Evolutionary conservation across 1,139 yeast species (phyloP), one percentile per base, ranked within the genome.

Genomic region (Tardiomyces depauwii): DNA sequence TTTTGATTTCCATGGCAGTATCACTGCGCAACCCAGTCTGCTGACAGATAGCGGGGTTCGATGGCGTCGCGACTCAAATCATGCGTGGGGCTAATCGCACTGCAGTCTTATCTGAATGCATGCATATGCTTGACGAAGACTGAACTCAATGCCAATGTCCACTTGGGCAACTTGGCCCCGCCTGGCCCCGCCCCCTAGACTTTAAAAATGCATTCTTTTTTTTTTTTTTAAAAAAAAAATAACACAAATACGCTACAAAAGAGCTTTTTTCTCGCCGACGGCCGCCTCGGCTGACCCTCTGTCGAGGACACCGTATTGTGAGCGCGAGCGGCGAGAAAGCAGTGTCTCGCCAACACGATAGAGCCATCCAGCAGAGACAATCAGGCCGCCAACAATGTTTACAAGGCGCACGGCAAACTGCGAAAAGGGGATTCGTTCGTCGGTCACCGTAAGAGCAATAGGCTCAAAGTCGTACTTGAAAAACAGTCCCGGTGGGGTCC

Each of bases 381-480:
- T 64, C 13, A 82, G 56, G 1, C 93, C 91, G 3, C 91, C 89
- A n/a, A 78, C 55, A 39, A 91, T 82, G 2, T 95, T 89, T 9
- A 85, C 82, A 44, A 89, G 65, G 50, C 88, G 75, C 13, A 88
- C 78, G 11, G 88, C 68, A 63, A 93, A 91, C 56, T 81, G 86
- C 39, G 78, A 61, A 60, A 91, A 89, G 1, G 93, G 76, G 44
- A 89, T 69, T 51, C 97, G 72, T 47, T 69, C 71, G 60, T 89
- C 97, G 27, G 72, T 71, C 36, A 88, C 74, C 2, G 76, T 66
- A 55, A 91, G 72, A 46, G 81, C 76, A 41, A 91, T 77, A 2
- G 97, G 93, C 57, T 91, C 97, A 61, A 91, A 87, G 54, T 86
- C 89, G 62, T 89, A 91, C 47, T 76, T 76, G 68, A 91, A 77